Percentiles rank a stretch among this genome's conserved stretches.
Conservation (phyloP, 2,329 filamentous ascomycete species). For the Colletotrichum neosansevieriae region DNA sequence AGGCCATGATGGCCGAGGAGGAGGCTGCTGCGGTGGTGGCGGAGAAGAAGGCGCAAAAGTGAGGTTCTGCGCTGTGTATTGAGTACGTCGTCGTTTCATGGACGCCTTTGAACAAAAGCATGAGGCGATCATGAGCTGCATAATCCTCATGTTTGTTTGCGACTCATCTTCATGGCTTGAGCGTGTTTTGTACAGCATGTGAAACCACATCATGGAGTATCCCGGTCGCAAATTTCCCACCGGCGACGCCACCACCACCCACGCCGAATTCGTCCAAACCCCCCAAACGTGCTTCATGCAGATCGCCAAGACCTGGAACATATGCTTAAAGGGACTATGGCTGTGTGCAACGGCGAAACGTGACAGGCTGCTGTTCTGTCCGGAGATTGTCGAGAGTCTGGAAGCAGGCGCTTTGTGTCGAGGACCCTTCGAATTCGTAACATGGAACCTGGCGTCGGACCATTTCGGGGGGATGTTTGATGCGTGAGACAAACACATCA, state of each 20-base stretch:
- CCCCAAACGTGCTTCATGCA: slow-evolving; percentile 4
- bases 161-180: too few relatives aligned
- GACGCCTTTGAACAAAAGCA: slow-evolving; percentile 10
- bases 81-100: slow-evolving; percentile 18
- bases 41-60: slow-evolving; percentile 38
- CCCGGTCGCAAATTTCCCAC: too few relatives aligned
- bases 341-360: not conserved
- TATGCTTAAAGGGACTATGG: slow-evolving; percentile 19
- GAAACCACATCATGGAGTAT: too few relatives aligned
- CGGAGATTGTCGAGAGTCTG: not conserved
- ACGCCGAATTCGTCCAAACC: slow-evolving; percentile 11
- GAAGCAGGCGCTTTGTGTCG: not conserved
- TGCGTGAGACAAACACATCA: not conserved
- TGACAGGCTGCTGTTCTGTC: not conserved
- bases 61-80: not conserved
- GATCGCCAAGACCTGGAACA: slow-evolving; percentile 21
- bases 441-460: not conserved
- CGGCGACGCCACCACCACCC: too few relatives aligned
- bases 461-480: not conserved
- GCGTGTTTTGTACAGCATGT: too few relatives aligned
- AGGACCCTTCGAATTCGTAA: not conserved
- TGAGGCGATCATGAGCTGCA: not conserved
- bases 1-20: slow-evolving; percentile 76
- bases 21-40: slow-evolving; percentile 50
- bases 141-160: not conserved